Evolutionary conservation across 2,329 filamentous ascomycete genomes (phyloP).

Genomic region (Harringtonia aguacate): DNA sequence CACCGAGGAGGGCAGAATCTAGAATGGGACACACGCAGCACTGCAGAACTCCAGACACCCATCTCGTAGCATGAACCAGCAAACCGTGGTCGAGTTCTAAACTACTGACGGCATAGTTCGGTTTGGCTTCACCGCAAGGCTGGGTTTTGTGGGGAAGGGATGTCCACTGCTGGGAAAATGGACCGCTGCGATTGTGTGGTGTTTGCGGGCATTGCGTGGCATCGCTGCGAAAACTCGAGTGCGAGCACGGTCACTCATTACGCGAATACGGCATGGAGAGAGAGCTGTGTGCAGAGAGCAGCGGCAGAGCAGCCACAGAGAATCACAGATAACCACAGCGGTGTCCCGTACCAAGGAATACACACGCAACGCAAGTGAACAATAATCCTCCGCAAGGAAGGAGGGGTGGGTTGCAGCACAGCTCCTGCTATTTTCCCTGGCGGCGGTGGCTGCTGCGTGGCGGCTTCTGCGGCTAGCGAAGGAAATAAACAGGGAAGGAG

Average conservation of each 20-base stretch:
- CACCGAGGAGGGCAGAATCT: too few relatives aligned
- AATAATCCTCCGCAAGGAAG: neutral
- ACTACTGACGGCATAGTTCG: neutral
- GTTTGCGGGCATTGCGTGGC: too few relatives aligned
- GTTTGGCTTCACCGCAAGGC: slow-evolving; percentile 5
- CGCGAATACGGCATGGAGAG: too few relatives aligned
- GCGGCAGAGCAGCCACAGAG: too few relatives aligned
- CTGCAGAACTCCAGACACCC: neutral
- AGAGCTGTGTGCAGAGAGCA: too few relatives aligned
- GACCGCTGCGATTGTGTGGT: too few relatives aligned
- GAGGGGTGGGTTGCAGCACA: neutral
- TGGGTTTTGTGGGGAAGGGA: slow-evolving; percentile 1
- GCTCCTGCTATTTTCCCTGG: neutral
- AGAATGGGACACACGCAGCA: too few relatives aligned
- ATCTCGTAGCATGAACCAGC: neutral
- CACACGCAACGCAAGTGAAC: too few relatives aligned
- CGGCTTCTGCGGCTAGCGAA: slow-evolving; percentile 6
- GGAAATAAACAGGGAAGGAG: slow-evolving; percentile 4
- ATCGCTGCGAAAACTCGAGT: too few relatives aligned
- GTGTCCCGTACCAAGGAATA: too few relatives aligned
- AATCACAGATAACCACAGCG: too few relatives aligned
- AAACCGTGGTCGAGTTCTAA: neutral
- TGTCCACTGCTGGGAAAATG: neutral
- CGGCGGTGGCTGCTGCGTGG: neutral
- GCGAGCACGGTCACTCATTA: too few relatives aligned